Evolutionary conservation across 768 basidiomycete species (phyloP).

Genomic region (Leccinum incarnatum): DNA sequence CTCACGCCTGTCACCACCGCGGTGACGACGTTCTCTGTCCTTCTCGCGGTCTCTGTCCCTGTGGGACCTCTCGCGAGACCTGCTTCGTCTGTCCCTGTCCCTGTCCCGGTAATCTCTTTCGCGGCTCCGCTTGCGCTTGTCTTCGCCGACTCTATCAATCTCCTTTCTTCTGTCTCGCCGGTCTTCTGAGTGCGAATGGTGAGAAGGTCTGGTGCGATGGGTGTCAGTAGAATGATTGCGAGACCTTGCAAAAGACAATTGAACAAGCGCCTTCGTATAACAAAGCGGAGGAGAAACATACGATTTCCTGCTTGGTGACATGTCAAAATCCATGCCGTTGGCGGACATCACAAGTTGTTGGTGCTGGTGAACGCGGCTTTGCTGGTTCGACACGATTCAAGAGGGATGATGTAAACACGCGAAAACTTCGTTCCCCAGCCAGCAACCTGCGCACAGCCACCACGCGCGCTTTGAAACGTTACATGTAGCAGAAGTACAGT

Average conservation of each 20-base stretch:
- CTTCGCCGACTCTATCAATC: conserved; percentile 54
- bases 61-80: conserved; percentile 52
- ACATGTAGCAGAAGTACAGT: neutral
- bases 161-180: conserved; percentile 43
- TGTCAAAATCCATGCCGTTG: conserved; percentile 62
- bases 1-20: conserved; percentile 46
- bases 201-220: conserved; percentile 66
- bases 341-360: conserved; percentile 39
- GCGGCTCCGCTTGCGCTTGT: conserved; percentile 60
- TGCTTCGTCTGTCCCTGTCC: conserved; percentile 43
- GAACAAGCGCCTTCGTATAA: neutral
- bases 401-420: conserved; percentile 28
- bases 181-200: conserved; percentile 69
- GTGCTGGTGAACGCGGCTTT: conserved; percentile 1
- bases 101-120: conserved; percentile 50
- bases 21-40: conserved; percentile 41
- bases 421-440: conserved; percentile 33
- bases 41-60: conserved; percentile 36
- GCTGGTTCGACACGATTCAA: conserved; percentile 13
- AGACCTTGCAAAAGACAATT: conserved; percentile 40
- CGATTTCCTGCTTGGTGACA: conserved; percentile 59
- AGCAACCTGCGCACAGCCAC: conserved; percentile 25
- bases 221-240: conserved; percentile 79
- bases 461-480: neutral
- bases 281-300: conserved; percentile 35